Base-by-base conservation (phyloP, 768 basidiomycete species). In the Pleurotus cornucopiae region DNA sequence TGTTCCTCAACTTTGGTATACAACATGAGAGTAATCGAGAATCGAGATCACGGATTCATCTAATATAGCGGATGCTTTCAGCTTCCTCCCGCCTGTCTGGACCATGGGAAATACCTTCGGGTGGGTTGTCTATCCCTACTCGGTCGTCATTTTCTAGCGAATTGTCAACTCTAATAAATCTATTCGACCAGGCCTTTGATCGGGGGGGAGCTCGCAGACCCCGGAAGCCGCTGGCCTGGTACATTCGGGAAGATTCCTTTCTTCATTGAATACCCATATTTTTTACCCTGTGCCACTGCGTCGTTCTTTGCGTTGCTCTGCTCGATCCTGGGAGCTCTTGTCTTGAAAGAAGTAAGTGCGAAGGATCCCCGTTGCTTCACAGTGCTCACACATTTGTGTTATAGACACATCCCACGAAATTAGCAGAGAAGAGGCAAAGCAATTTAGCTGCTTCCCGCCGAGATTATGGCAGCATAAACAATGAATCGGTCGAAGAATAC, bases 201-300 rank as follows among this genome's bases (percentile, higher is more conserved):
- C 2, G 72, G 72, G n/a, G 72, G 72, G 21, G 11, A 63, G 6
- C 60, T 73, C 14, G 61, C 72, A 1, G 61, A 65, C 45, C 72
- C 72, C 9, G 68, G 63, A 12, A 63, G 61, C n/a, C 61, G 59
- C 49, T 71, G 72, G 66, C 69, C 70, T 25, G 45, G 56, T 1
- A 16, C 62, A 3, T 67, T 73, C 34, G 64, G 65, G n/a, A 61
- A 59, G 13, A 25, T 68, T 1, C 7, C 44, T 5, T 67, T 73
- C 58, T 70, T 70, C 53, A 58, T 58, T n/a, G 57, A 60, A n/a
- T 65, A 70, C 49, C 72, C 72, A 4, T 73, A 73, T 57, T 67
- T 73, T 52, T 58, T 73, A 43, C 70, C 72, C 9, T 73, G 72
- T 47, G 59, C 52, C 38, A 11, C 13, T 14, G 39, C 26, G 4